A percentile compares a stretch with the other conserved stretches of the same genome.
phyloP scores from a whole-genome alignment of 108 stramenopile species.

The Skeletonema marinoi region DNA sequence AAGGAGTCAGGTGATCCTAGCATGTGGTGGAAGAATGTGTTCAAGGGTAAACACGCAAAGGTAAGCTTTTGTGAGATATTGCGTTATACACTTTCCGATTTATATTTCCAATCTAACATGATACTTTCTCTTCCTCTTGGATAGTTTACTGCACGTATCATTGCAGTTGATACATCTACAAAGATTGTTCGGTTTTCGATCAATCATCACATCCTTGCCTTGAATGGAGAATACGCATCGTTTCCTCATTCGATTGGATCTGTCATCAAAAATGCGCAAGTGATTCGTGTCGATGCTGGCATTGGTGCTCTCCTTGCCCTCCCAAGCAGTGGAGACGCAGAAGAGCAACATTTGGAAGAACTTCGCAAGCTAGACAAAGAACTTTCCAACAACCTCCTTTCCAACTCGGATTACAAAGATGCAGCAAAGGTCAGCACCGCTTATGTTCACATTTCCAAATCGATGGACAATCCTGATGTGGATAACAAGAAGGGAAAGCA shows the following conservation, averaged over 20 bases:
- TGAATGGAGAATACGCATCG: slow-evolving; percentile 27
- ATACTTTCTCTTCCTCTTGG: slow-evolving; percentile 13
- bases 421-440: slow-evolving; percentile 57
- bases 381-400: slow-evolving; percentile 45
- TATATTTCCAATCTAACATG: background rate
- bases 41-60: slow-evolving; percentile 41
- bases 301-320: slow-evolving; percentile 83
- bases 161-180: slow-evolving; percentile 74
- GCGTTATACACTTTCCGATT: background rate
- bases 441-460: slow-evolving; percentile 90
- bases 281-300: slow-evolving; percentile 81
- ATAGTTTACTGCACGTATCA: slow-evolving; percentile 75
- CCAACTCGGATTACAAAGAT: slow-evolving; percentile 51
- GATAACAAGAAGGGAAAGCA: slow-evolving; percentile 30
- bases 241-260: slow-evolving; percentile 54
- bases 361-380: slow-evolving; percentile 33
- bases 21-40: slow-evolving; percentile 58
- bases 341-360: background rate
- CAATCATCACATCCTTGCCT: slow-evolving; percentile 65
- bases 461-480: slow-evolving; percentile 58
- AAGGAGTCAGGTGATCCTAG: slow-evolving; percentile 10
- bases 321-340: slow-evolving; percentile 38
- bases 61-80: slow-evolving; percentile 9
- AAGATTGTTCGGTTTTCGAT: slow-evolving; percentile 83
- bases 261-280: slow-evolving; percentile 66